Evolutionary conservation across 192 early-diverging fungal genomes (phyloP).

Genomic region (Allomyces arbusculus): DNA sequence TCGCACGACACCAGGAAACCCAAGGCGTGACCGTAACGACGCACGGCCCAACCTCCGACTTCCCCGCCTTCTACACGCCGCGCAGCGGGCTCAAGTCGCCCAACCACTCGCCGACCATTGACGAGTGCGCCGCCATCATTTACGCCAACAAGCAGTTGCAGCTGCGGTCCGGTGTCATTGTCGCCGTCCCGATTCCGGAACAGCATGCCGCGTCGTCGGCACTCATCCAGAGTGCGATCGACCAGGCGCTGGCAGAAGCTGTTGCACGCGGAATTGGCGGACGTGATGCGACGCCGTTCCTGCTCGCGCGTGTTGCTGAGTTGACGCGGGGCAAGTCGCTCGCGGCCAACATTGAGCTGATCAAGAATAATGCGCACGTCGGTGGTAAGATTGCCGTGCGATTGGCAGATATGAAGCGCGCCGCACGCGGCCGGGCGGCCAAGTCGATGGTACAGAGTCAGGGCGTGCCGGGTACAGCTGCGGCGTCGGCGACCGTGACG

Average conservation of each 20-base stretch:
- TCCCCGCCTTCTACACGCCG: slow-evolving; percentile 84
- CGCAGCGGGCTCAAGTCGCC: slow-evolving; percentile 35
- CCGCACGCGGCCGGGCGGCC: no score
- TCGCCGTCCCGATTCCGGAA: slow-evolving; percentile 76
- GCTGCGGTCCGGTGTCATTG: slow-evolving; percentile 56
- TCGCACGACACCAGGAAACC: slow-evolving; percentile 33
- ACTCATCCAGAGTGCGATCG: slow-evolving; percentile 48
- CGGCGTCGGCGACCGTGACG: slow-evolving; percentile 4
- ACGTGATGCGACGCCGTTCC: slow-evolving; percentile 81
- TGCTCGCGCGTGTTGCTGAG: slow-evolving; percentile 65
- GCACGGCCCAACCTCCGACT: slow-evolving; percentile 36
- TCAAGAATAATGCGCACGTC: slow-evolving; percentile 76
- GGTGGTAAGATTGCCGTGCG: slow-evolving; percentile 56
- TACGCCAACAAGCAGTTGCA: slow-evolving; percentile 35
- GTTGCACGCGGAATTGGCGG: slow-evolving; percentile 41
- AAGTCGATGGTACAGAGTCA: no score
- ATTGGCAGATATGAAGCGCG: slow-evolving; percentile 11
- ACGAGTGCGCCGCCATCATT: background rate
- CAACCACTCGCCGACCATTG: background rate
- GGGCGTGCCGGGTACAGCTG: no score
- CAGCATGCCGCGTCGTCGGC: slow-evolving; percentile 34
- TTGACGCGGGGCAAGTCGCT: slow-evolving; percentile 68
- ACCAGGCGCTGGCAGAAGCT: slow-evolving; percentile 47
- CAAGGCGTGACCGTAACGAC: slow-evolving; percentile 82
- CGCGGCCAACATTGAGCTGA: slow-evolving; percentile 62